A percentile compares a stretch with the other conserved stretches of the same genome.
phyloP scores from a whole-genome alignment of 495 filamentous ascomycete species.

The Acidiella bohemica region DNA sequence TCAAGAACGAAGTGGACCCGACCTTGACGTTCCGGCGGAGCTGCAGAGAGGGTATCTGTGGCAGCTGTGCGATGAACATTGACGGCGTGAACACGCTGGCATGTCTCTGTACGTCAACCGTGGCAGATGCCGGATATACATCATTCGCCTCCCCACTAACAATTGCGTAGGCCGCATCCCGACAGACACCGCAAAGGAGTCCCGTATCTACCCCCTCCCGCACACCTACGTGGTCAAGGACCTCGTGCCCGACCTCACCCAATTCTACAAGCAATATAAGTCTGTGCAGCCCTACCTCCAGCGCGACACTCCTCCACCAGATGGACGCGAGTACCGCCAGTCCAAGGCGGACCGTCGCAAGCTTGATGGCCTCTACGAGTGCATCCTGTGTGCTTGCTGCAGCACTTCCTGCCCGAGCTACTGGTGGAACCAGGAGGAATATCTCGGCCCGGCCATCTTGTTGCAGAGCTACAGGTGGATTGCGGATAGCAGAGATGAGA shows the following conservation, averaged over 20 bases:
- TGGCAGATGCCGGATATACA: background rate
- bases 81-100: conserved; percentile 93
- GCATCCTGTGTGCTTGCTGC: conserved; percentile 99
- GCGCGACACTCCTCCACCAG: conserved; percentile 55
- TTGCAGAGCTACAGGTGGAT: conserved; percentile 96
- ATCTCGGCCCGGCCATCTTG: conserved; percentile 90
- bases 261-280: conserved; percentile 99
- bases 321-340: conserved; percentile 77
- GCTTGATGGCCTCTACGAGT: conserved; percentile 97
- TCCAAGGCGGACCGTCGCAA: conserved; percentile 81
- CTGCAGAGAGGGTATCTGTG: conserved; percentile 96
- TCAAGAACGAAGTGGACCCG: conserved; percentile 98
- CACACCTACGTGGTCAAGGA: conserved; percentile 99
- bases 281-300: conserved; percentile 98
- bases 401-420: conserved; percentile 95
- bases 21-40: conserved; percentile 90
- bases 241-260: conserved; percentile 88
- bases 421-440: conserved; percentile 99
- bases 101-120: conserved; percentile 71
- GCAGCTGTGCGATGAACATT: conserved; percentile 98
- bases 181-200: conserved; percentile 58
- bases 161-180: conserved; percentile 99
- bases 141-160: conserved; percentile 10
- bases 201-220: conserved; percentile 94
- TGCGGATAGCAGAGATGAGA: conserved; percentile 82